Percentiles rank a stretch among this genome's conserved stretches.
Conservation (phyloP, 768 basidiomycete genomes). For the Russula virescens region DNA sequence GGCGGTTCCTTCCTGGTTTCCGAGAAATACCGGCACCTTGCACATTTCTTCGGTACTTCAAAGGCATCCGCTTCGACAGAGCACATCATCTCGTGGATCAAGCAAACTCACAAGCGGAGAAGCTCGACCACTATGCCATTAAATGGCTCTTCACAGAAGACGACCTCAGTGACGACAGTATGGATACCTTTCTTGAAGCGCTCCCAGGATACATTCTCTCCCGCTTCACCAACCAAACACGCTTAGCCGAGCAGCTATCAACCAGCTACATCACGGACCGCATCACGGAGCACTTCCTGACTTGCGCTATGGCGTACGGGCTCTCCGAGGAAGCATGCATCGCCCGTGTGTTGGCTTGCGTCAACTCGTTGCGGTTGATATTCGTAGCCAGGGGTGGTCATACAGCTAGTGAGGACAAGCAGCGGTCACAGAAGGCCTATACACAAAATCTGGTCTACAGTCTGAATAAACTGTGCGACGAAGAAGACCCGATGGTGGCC, state of each 20-base stretch:
- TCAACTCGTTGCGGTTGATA: conserved; percentile 7
- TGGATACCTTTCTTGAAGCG: conserved; percentile 10
- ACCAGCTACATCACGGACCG: background rate
- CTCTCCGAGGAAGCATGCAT: conserved; percentile 1
- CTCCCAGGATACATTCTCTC: conserved; percentile 15
- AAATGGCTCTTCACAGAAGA: conserved; percentile 9
- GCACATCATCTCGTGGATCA: background rate
- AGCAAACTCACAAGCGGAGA: background rate
- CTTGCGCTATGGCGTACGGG: conserved; percentile 1
- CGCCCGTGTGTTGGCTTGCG: background rate
- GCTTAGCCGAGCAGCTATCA: background rate
- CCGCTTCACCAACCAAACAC: background rate
- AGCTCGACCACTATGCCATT: conserved; percentile 9
- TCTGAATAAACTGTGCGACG: background rate
- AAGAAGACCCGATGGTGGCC: background rate
- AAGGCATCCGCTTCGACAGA: conserved; percentile 1
- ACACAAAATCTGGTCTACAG: background rate
- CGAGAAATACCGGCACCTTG: no score
- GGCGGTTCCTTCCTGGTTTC: background rate
- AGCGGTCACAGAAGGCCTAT: background rate
- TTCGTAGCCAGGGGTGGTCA: background rate
- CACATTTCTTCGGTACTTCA: background rate
- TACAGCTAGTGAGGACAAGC: background rate
- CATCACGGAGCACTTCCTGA: conserved; percentile 10
- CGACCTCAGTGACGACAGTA: conserved; percentile 6